Percentiles rank a stretch among this genome's conserved stretches.
phyloP scores from a whole-genome alignment of 805 yeast species.

The Wickerhamomyces silvicola region DNA sequence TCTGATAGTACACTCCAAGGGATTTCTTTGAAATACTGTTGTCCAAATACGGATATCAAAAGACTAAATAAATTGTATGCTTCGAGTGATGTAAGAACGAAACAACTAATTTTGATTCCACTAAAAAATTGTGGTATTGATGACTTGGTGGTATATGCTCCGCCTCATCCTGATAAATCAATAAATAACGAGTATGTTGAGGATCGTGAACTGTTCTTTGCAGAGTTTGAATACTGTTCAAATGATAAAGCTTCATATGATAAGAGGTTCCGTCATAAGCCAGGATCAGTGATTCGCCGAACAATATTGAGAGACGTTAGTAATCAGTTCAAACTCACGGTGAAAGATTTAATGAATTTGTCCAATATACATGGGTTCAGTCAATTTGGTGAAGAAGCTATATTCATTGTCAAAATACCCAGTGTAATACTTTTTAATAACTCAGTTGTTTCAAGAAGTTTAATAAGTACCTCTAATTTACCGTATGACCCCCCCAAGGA shows the following conservation, averaged over 20 bases:
- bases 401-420: too few species aligned
- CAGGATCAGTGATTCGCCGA: slow-evolving; percentile 1
- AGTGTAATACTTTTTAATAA: too few species aligned
- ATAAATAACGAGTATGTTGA: slow-evolving; percentile 1
- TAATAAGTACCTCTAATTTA: too few species aligned
- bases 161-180: slow-evolving; percentile 1
- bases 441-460: too few species aligned
- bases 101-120: slow-evolving; percentile 2
- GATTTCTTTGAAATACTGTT: slow-evolving; percentile 2
- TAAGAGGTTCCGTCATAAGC: too few species aligned
- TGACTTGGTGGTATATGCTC: neutral
- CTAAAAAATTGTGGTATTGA: neutral
- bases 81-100: slow-evolving; percentile 1
- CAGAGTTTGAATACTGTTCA: too few species aligned
- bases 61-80: slow-evolving; percentile 1
- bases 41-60: slow-evolving; percentile 1
- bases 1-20: slow-evolving; percentile 3
- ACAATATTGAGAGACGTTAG: slow-evolving; percentile 1
- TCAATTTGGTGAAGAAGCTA: neutral
- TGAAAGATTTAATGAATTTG: neutral
- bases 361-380: neutral
- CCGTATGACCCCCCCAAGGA: too few species aligned
- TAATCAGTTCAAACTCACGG: neutral
- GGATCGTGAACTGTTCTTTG: neutral
- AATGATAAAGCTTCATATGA: too few species aligned